Base-by-base conservation (phyloP, 768 basidiomycete species). In the Lactifluus hygrophoroides region DNA sequence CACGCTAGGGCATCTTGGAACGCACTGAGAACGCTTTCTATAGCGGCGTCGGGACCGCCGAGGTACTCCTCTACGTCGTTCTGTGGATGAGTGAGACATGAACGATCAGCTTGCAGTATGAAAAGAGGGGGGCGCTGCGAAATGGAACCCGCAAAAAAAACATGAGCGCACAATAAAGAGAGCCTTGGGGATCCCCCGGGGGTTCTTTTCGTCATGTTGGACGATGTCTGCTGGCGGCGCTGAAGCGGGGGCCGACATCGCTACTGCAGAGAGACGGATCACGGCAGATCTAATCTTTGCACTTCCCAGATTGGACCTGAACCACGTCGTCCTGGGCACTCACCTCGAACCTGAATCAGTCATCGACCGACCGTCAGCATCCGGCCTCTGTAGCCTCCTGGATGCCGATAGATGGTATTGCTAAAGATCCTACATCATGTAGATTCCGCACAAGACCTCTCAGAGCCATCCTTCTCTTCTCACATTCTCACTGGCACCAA, bases 1-100 rank as follows among this genome's bases (percentile, higher is more conserved):
- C 75, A 97, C 94, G 94, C 89, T 71, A 96, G 80, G 23, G 91
- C 93, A 73, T 95, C 93, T 68, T 96, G 90, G 68, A 97, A 88
- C 43, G 76, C 77, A 69, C 83, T 86, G 58, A 99, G 77, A 0
- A 87, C 80, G 27, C 73, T 75, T 68, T 97, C 94, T 23, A 88
- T 82, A 48, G 86, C 87, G 2, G 77, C 86, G 46, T 91, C 83
- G 23, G 85, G 77, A 0, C 88, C 84, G 3, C 88, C 88, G 9
- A 99, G 74, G 68, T 92, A 90, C 66, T 88, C 83, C 54, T 88
- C 88, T 43, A 98, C 89, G 73, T 95, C 82, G 53, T 86, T 78
- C 95, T 98, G 63, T 51, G 21, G 16, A 3, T 44, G 23, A 50
- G 38, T 38, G 8, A 21, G 21, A 43, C 1, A 43, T 43, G 42